Percentiles rank a stretch among this genome's conserved stretches.
Conservation (phyloP, 805 yeast species). For the Candida taoyuanica region DNA sequence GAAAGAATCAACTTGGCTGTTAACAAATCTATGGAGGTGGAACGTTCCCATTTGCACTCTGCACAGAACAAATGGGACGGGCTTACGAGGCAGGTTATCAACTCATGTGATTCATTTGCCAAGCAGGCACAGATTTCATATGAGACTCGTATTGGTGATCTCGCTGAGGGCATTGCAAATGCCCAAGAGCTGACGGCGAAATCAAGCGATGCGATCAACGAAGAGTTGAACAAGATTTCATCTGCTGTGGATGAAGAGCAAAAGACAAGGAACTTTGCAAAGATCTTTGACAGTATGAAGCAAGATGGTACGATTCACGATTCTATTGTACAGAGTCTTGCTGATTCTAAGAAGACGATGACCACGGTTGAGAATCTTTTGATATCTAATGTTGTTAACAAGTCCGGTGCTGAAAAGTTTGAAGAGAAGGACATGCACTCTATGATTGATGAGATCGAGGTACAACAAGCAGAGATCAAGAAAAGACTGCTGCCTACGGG, state of each 20-base stretch:
- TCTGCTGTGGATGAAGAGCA: slow-evolving; percentile 7
- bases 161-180: slow-evolving; percentile 13
- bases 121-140: slow-evolving; percentile 9
- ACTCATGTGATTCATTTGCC: slow-evolving; percentile 19
- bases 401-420: slow-evolving; percentile 10
- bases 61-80: slow-evolving; percentile 20
- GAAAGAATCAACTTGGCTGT: slow-evolving; percentile 16
- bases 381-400: slow-evolving; percentile 11
- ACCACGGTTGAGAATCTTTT: not conserved
- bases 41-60: slow-evolving; percentile 14
- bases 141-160: slow-evolving; percentile 6
- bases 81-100: slow-evolving; percentile 19
- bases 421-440: slow-evolving; percentile 20
- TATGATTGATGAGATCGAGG: slow-evolving; percentile 22
- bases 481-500: slow-evolving; percentile 27
- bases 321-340: slow-evolving; percentile 1
- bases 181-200: slow-evolving; percentile 15
- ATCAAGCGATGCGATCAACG: slow-evolving; percentile 14
- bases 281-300: slow-evolving; percentile 6
- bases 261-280: slow-evolving; percentile 5
- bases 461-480: slow-evolving; percentile 24
- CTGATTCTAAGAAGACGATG: slow-evolving; percentile 1
- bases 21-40: slow-evolving; percentile 16
- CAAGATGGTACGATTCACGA: slow-evolving; percentile 1
- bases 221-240: slow-evolving; percentile 17